Conservation (phyloP, 371 early-diverging fungal genomes). For the Rhizopus stolonifer region DNA sequence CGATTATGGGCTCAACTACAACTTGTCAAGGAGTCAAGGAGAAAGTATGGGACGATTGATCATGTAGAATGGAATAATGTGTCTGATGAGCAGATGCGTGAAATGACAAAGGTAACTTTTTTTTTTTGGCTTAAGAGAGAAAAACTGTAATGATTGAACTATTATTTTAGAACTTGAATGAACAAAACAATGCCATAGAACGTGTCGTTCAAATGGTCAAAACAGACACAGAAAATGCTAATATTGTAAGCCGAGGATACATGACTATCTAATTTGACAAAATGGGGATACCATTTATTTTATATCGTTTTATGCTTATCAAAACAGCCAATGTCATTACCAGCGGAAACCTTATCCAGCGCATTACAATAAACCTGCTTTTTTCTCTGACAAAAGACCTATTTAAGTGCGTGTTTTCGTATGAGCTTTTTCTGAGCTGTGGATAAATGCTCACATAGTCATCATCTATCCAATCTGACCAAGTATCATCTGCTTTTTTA, state of each 20-base stretch:
- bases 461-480: too few relatives aligned
- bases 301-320: constrained; percentile 8
- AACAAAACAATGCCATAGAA: constrained; percentile 65
- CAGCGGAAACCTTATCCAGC: constrained; percentile 14
- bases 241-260: too few relatives aligned
- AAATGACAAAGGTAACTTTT: constrained; percentile 50
- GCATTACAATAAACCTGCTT: too few relatives aligned
- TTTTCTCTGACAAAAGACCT: too few relatives aligned
- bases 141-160: neutral
- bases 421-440: too few relatives aligned
- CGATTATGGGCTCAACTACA: constrained; percentile 82
- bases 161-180: constrained; percentile 47
- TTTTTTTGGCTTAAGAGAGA: neutral
- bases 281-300: neutral
- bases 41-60: constrained; percentile 45
- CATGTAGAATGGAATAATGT: constrained; percentile 41
- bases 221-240: too few relatives aligned
- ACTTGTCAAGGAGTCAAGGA: constrained; percentile 69
- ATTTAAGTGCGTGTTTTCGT: too few relatives aligned
- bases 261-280: constrained; percentile 5
- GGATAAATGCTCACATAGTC: too few relatives aligned
- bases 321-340: constrained; percentile 17
- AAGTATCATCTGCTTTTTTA: too few relatives aligned
- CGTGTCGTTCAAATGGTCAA: constrained; percentile 61
- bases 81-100: constrained; percentile 41